These are phyloP conservation scores for Ceratocystis colombiana DNA, from an alignment of 2,329 filamentous ascomycete genomes.

Conservation along the genomic window DNA sequence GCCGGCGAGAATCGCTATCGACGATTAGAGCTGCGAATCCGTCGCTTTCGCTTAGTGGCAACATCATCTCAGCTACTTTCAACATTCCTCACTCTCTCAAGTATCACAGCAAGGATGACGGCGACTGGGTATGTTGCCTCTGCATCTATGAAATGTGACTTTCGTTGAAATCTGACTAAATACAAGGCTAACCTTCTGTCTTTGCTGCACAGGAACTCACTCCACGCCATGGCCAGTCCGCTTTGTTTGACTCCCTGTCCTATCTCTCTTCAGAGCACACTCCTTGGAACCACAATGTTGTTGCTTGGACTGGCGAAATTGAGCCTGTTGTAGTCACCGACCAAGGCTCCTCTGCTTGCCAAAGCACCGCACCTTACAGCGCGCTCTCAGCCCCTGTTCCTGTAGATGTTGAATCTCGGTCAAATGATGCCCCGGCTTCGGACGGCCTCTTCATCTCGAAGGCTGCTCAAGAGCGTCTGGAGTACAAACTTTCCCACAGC, in stretches of 20 bases:
- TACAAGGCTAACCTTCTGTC: not conserved
- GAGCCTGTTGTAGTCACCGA: constrained; percentile 33
- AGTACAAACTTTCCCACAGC: constrained; percentile 61
- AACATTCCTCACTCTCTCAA: constrained; percentile 51
- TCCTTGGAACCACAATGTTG: constrained; percentile 82
- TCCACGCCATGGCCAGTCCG: constrained; percentile 74
- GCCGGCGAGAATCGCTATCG: constrained; percentile 42
- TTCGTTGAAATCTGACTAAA: not conserved
- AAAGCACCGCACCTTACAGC: constrained; percentile 43
- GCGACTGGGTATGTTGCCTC: constrained; percentile 47
- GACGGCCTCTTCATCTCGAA: constrained; percentile 63
- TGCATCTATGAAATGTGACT: not conserved
- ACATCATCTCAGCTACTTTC: constrained; percentile 56
- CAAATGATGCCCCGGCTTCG: constrained; percentile 46
- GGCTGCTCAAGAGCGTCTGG: constrained; percentile 61
- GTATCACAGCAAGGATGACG: constrained; percentile 43
- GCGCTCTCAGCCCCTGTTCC: constrained; percentile 72
- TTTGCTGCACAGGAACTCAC: constrained; percentile 52
- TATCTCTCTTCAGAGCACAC: constrained; percentile 75
- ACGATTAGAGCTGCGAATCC: constrained; percentile 49
- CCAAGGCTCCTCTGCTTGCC: constrained; percentile 14
- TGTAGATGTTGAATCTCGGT: constrained; percentile 50
- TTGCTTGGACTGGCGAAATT: constrained; percentile 92
- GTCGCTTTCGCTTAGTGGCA: constrained; percentile 50
- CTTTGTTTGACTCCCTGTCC: constrained; percentile 81